phyloP scores from a whole-genome alignment of 257 asterid species.

The Sherardia arvensis region DNA sequence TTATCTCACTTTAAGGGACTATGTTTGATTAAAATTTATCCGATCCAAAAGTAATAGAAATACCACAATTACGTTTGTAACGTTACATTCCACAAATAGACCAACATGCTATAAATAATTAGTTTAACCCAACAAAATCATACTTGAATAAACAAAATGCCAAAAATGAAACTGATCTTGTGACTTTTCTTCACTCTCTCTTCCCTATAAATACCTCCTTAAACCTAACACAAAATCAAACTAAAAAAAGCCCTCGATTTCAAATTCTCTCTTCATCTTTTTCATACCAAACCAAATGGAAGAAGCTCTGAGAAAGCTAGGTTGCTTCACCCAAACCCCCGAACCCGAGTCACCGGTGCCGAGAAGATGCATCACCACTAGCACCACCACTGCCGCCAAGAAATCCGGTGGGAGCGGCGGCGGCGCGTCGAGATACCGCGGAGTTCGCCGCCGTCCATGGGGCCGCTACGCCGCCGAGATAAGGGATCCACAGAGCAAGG shows the following conservation, averaged over 20 bases:
- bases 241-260: background rate
- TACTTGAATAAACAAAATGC: background rate
- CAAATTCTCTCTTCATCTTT: background rate
- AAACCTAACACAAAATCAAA: background rate
- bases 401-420: conserved; percentile 14
- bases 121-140: background rate
- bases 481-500: conserved; percentile 79
- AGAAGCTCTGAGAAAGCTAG: conserved; percentile 65
- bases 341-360: conserved; percentile 26
- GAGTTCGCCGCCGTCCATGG: conserved; percentile 97
- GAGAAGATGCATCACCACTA: conserved; percentile 25
- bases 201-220: conserved; percentile 13
- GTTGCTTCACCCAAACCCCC: conserved; percentile 24
- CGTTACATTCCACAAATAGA: background rate
- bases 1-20: too few species aligned
- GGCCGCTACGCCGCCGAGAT: conserved; percentile 96
- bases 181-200: background rate
- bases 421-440: conserved; percentile 54
- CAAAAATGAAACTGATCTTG: background rate
- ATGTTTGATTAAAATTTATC: too few species aligned
- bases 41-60: too few species aligned
- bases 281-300: conserved; percentile 43
- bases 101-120: too few species aligned
- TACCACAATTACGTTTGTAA: background rate
- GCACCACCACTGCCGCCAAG: conserved; percentile 25